Evolutionary conservation across 1,284 basidiomycete species (phyloP), one percentile per base, ranked within the genome.

Genomic region (Polyporus tsugae): DNA sequence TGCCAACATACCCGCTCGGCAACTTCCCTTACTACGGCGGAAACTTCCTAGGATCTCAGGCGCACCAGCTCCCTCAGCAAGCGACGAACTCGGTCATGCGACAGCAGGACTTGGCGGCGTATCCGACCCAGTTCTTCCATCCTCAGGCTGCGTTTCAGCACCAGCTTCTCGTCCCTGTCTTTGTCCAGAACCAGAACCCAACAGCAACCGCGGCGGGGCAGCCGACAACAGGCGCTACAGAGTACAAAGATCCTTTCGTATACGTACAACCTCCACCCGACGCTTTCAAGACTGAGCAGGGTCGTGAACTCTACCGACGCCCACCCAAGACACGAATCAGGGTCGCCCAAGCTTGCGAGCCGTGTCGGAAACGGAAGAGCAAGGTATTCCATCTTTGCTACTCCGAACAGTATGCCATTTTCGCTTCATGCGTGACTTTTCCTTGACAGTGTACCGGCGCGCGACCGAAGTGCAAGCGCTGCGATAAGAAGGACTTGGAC

Each of bases 321-420:
- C 55, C 15, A 49, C 63, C 58, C 19, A 49, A 35, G 44, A 36
- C 22, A 0, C 60, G 70, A 15, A 13, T 66, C 15, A 66, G 74
- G 25, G 70, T 70, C 5, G 44, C 72, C 4, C 74, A 73, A 63
- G 74, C 74, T 33, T 75, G 74, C 63, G 72, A 75, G 60, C 6
- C 66, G 58, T 75, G 74, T 65, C 63, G 74, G 39, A 66, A 62
- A 42, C 62, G 71, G 60, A 75, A 75, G 67, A 70, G 63, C 11
- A 75, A 72, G 72, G 74, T 75, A 41, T 10, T 69, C 41, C 15
- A 19, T 46, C 29, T 33, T 19, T 4, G 7, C 1, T 4, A 15
- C n/a, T 55, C 49, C 25, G 7, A 9, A 5, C 10, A 36, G 22
- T 9, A 13, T 49, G 22, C 4, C 15, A 25, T 7, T 19, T 25